A percentile compares a stretch with the other conserved stretches of the same genome.
Conservation (phyloP, 106 monocot species). For the Phalaenopsis aphrodite region DNA sequence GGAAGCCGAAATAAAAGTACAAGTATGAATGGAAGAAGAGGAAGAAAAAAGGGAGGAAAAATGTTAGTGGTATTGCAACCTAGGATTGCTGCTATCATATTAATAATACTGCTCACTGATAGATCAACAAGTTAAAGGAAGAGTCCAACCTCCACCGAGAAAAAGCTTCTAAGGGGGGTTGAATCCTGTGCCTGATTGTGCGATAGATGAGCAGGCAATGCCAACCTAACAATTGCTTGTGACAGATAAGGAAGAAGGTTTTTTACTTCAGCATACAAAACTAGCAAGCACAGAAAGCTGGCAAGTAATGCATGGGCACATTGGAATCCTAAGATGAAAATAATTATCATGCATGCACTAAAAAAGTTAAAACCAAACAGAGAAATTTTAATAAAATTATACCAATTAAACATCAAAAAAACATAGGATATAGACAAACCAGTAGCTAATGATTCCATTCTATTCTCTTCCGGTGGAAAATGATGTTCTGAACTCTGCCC, state of each 20-base stretch:
- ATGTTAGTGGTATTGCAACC: no score
- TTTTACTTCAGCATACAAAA: no score
- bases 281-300: neutral
- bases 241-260: neutral
- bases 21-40: no score
- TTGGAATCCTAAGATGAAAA: neutral
- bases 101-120: no score
- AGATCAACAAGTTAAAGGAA: no score
- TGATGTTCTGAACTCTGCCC: constrained; percentile 23
- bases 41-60: no score
- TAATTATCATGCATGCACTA: constrained; percentile 1
- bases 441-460: constrained; percentile 26
- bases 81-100: no score
- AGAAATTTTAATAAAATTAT: neutral
- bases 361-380: neutral
- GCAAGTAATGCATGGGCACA: neutral
- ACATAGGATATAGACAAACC: neutral
- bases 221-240: neutral
- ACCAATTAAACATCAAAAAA: neutral
- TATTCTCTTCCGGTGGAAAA: constrained; percentile 20
- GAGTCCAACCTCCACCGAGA: no score
- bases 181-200: no score
- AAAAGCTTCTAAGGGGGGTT: no score
- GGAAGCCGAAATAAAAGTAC: no score
- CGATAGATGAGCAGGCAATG: no score